Evolutionary conservation across 2,329 filamentous ascomycete species (phyloP).

Genomic region (Lecanicillium sp.): DNA sequence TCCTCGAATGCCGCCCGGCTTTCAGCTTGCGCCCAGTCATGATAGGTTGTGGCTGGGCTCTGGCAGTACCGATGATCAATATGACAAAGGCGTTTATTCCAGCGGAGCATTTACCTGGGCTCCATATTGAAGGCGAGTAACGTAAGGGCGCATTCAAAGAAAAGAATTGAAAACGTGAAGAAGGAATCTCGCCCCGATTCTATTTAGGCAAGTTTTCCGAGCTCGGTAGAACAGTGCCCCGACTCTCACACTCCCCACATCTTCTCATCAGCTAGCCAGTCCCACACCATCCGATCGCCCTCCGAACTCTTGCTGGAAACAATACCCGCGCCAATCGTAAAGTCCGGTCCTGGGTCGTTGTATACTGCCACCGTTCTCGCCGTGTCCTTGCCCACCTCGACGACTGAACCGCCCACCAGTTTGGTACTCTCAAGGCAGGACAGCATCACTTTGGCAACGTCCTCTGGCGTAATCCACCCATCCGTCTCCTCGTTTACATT

Average conservation of each 20-base stretch:
- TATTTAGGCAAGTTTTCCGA: too few species aligned
- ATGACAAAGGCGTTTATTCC: too few species aligned
- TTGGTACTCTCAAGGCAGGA: conserved; percentile 24
- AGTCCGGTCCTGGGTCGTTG: conserved; percentile 32
- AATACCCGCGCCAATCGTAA: conserved; percentile 17
- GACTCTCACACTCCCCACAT: conserved; percentile 16
- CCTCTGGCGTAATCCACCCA: conserved; percentile 32
- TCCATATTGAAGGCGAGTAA: too few species aligned
- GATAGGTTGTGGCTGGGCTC: too few species aligned
- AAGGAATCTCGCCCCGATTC: too few species aligned
- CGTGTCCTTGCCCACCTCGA: conserved; percentile 29
- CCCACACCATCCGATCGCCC: conserved; percentile 19
- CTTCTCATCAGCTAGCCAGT: conserved; percentile 15
- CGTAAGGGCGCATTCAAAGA: too few species aligned
- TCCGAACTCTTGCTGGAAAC: conserved; percentile 18
- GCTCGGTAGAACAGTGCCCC: too few species aligned
- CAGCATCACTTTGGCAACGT: conserved; percentile 37
- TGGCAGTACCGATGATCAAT: too few species aligned
- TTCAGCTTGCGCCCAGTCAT: too few species aligned
- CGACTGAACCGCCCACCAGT: conserved; percentile 29
- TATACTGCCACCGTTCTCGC: conserved; percentile 24
- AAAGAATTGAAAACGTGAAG: too few species aligned
- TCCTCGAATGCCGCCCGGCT: too few species aligned
- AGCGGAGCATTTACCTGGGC: too few species aligned
- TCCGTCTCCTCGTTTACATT: conserved; percentile 25